These are phyloP conservation scores for Cyclocybe cylindracea DNA, from an alignment of 768 basidiomycete genomes.

Conservation along the genomic window DNA sequence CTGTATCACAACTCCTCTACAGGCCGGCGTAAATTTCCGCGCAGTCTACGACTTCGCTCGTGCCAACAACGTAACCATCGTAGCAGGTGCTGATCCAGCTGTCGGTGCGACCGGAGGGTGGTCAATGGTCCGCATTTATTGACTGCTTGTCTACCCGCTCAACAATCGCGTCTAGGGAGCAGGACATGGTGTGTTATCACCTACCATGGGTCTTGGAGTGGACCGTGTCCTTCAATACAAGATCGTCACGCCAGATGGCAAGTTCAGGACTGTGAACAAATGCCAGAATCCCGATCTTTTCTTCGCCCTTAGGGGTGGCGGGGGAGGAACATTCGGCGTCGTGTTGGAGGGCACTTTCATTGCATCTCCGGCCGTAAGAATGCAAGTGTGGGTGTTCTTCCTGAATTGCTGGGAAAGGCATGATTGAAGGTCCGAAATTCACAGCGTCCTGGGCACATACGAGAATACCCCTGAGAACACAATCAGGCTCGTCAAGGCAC, in stretches of 20 bases:
- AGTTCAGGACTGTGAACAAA: constrained; percentile 38
- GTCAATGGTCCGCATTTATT: constrained; percentile 15
- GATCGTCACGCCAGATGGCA: constrained; percentile 45
- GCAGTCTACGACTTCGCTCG: constrained; percentile 12
- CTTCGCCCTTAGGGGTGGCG: constrained; percentile 46
- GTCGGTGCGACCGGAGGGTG: constrained; percentile 21
- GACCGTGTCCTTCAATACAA: constrained; percentile 25
- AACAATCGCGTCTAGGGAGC: constrained; percentile 9
- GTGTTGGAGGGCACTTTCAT: constrained; percentile 26
- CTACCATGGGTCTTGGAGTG: constrained; percentile 14
- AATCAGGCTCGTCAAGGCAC: constrained; percentile 11
- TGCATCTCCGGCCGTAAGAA: constrained; percentile 13
- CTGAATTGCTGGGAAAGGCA: no score
- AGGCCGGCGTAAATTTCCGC: constrained; percentile 18
- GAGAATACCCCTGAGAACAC: constrained; percentile 14
- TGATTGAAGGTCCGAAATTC: no score
- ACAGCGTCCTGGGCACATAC: constrained; percentile 15
- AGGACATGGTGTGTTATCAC: constrained; percentile 17
- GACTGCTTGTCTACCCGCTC: no score
- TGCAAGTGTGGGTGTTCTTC: constrained; percentile 13
- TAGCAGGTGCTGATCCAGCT: constrained; percentile 19
- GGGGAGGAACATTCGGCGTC: constrained; percentile 43
- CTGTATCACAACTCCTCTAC: not conserved
- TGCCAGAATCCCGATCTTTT: constrained; percentile 46
- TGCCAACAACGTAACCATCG: constrained; percentile 16